phyloP scores from a whole-genome alignment of 495 filamentous ascomycete species.

The Cercophora scortea region DNA sequence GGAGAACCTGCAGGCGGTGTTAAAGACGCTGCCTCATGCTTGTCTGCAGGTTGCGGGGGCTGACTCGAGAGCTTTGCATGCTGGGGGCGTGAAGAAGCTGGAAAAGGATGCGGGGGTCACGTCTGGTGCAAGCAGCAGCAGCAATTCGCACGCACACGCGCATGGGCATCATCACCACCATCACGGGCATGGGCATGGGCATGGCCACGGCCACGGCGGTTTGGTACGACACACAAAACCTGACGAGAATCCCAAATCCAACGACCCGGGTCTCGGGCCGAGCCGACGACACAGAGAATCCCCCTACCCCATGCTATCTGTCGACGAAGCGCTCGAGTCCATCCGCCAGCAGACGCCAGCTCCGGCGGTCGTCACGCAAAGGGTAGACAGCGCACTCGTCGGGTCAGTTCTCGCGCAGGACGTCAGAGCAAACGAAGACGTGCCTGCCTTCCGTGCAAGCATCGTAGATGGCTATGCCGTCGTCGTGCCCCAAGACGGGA shows the following conservation, averaged over 20 bases:
- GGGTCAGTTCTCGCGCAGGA: constrained; percentile 78
- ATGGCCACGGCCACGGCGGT: constrained; percentile 56
- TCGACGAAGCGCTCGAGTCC: constrained; percentile 67
- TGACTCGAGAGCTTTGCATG: constrained; percentile 73
- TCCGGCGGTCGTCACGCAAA: constrained; percentile 44
- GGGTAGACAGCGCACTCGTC: constrained; percentile 55
- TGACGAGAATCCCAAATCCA: constrained; percentile 53
- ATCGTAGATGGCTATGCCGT: constrained; percentile 98
- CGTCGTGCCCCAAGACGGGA: constrained; percentile 48
- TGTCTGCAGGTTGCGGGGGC: constrained; percentile 81
- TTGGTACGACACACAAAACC: constrained; percentile 64
- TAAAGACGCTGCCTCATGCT: constrained; percentile 87
- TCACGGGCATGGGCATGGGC: constrained; percentile 50
- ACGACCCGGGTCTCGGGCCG: constrained; percentile 75
- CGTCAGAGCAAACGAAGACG: constrained; percentile 68
- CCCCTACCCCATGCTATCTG: constrained; percentile 87
- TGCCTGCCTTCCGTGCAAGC: constrained; percentile 89
- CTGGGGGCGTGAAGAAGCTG: constrained; percentile 71
- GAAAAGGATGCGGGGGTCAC: constrained; percentile 69
- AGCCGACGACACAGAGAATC: constrained; percentile 70
- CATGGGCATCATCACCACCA: constrained; percentile 36
- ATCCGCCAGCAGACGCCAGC: constrained; percentile 63
- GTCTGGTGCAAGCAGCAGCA: constrained; percentile 10
- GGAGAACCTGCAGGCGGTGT: constrained; percentile 87
- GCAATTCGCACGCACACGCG: background rate